Evolutionary conservation across 129 eudicot genomes (phyloP).

Genomic region (Saussurea involucrata): DNA sequence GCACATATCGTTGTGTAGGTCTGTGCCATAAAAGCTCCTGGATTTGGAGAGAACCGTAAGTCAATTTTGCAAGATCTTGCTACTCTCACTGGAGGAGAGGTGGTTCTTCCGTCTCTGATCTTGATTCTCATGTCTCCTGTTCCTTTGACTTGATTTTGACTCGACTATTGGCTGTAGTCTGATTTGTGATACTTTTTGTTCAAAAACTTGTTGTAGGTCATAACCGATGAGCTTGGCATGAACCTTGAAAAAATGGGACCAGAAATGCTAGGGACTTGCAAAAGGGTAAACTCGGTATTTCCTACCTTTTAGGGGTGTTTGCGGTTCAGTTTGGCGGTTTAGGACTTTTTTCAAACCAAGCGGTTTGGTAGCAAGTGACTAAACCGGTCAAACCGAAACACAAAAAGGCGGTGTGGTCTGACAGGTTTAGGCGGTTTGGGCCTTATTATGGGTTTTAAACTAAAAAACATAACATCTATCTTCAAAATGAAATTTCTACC

Average conservation of each 20-base stretch:
- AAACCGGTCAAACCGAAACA: no score
- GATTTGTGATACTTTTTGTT: neutral
- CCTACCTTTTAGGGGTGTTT: no score
- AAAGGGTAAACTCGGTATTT: conserved; percentile 39
- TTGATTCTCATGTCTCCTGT: neutral
- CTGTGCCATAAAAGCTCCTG: conserved; percentile 77
- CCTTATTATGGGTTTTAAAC: no score
- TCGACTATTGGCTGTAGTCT: neutral
- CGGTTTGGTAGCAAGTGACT: no score
- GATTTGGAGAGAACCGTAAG: conserved; percentile 68
- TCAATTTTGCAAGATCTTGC: conserved; percentile 69
- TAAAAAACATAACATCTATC: no score
- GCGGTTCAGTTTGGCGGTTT: no score
- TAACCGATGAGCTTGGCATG: conserved; percentile 69
- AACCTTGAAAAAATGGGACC: conserved; percentile 47
- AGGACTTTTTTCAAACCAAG: no score
- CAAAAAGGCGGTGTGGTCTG: no score
- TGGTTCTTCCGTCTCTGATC: neutral
- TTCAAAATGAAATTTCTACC: no score
- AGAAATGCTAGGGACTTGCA: conserved; percentile 67
- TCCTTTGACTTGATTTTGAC: no score
- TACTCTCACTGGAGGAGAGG: conserved; percentile 69
- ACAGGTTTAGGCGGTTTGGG: no score
- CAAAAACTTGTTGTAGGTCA: conserved; percentile 34
- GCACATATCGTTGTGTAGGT: conserved; percentile 28